Evolutionary conservation across 169 alveolate species (phyloP), one percentile per base, ranked within the genome.

Genomic region (Plasmodium gonderi): DNA sequence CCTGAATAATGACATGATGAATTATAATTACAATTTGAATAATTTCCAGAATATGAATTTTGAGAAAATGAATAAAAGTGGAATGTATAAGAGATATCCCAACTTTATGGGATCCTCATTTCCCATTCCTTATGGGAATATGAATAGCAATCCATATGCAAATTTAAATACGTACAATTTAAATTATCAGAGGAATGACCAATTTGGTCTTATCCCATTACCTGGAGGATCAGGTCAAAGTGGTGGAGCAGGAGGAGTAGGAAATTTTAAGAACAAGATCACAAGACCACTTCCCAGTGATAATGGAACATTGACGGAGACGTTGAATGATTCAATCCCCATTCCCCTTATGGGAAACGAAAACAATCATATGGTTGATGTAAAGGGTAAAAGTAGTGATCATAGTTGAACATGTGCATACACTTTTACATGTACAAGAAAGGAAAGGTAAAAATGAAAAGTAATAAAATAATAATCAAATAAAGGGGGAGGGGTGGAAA

Each of bases 1-100:
- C 68, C 29, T 54, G 68, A 85, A 85, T 20, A 85, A 85, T 45
- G 92, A 85, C 31, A 40, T 85, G 67, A 54, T 85, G 87, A 85
- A 85, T 38, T 85, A 85, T 51, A 85, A 85, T 72, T 85, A 54
- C 20, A 85, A 85, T 85, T 49, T 85, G 36, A 36, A 29, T 40
- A 75, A 74, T 54, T 85, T 75, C 47, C 87, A 85, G 17, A 72
- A 85, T 75, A 20, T 51, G 49, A 38, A 44, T 17, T 75, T 26
- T 17, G 92, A 85, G 11, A 85, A 85, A 23, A 75, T 54, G 36
- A 54, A 40, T 23, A 85, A 85, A 23, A 75, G 44, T 17, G 38
- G 54, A 1, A 17, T 72, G 79, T 75, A 20, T 64, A 85, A 85
- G 23, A 85, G 92, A 45, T 85, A 75, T 49, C 49, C 92, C 11